Conservation (phyloP, 169 alveolate species). For the Amoebophrya sp. region DNA sequence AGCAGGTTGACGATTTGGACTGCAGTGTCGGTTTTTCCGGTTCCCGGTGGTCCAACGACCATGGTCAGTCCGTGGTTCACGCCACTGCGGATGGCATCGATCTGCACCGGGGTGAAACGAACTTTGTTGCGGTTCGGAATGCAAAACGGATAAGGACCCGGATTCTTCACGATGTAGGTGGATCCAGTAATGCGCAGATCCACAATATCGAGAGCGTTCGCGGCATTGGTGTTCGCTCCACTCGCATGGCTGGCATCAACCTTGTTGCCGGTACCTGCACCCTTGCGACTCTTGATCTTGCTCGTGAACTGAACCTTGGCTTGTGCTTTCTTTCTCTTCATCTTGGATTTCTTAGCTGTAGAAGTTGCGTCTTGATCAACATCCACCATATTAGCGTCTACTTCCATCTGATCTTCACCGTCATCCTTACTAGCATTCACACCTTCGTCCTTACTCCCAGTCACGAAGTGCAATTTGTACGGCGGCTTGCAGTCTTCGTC, state of each 20-base stretch:
- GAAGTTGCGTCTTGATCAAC: background rate
- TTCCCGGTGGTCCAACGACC: constrained; percentile 91
- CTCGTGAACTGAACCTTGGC: background rate
- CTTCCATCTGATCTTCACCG: constrained; percentile 29
- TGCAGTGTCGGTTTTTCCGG: constrained; percentile 81
- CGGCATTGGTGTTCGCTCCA: background rate
- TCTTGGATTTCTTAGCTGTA: background rate
- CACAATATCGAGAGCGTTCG: background rate
- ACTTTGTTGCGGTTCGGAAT: constrained; percentile 40
- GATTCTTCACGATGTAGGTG: background rate
- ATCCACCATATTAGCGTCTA: background rate
- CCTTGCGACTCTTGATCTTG: background rate
- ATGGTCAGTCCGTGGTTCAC: constrained; percentile 77
- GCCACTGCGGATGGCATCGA: constrained; percentile 74
- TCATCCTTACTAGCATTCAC: background rate
- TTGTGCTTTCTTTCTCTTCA: background rate
- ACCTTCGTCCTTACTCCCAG: background rate
- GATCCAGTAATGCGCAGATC: background rate
- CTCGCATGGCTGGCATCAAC: background rate
- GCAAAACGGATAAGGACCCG: background rate
- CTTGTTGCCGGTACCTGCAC: no score
- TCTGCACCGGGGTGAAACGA: constrained; percentile 58
- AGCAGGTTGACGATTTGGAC: constrained; percentile 79
- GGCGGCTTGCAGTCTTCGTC: constrained; percentile 43
- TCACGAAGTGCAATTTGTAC: constrained; percentile 33